Evolutionary conservation across 352 stramenopile species (phyloP), one percentile per base, ranked within the genome.

Genomic region (Aphanomyces astaci): DNA sequence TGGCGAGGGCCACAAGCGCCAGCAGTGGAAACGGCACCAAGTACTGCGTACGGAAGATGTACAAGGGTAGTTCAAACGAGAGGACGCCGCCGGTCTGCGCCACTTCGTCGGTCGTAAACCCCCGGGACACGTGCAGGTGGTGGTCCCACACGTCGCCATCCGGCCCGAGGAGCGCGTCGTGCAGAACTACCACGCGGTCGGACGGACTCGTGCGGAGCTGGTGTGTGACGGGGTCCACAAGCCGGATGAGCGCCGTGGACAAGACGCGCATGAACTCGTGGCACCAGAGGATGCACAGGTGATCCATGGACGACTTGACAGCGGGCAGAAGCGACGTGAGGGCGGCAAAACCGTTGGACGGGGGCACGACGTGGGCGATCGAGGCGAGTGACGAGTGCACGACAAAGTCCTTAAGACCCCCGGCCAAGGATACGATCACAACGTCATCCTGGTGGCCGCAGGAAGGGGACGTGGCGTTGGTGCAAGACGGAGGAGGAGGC

Each of bases 281-380:
- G 64, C 87, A 96, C 87, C 87, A 96, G 24, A 93, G 68, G 63
- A 96, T 68, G 62, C 86, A 91, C 22, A 90, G 73, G 46, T 96
- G 87, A 56, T 94, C 87, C 51, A 94, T 80, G 0, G 86, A 76
- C 28, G 82, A 72, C 30, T 77, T 40, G 11, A 96, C 82, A n/a
- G 49, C 33, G 0, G 86, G 81, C 63, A 96, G 81, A 3, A 80
- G 77, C 1, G 81, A 82, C 5, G 83, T 77, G 31, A 93, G 73
- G 5, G 75, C 48, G 4, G 74, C 79, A 40, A 96, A 57, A 2
- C 75, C 76, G 33, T 75, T 68, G 5, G 71, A 68, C 0, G 69
- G 51, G 2, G 73, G 52, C 0, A 72, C 65, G 4, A 89, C 48
- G n/a, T 64, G 73, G 32, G 82, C 78, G 4, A 76, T 73, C 2